Conservation (phyloP, 2,329 filamentous ascomycete genomes). For the Pyricularia grisea region DNA sequence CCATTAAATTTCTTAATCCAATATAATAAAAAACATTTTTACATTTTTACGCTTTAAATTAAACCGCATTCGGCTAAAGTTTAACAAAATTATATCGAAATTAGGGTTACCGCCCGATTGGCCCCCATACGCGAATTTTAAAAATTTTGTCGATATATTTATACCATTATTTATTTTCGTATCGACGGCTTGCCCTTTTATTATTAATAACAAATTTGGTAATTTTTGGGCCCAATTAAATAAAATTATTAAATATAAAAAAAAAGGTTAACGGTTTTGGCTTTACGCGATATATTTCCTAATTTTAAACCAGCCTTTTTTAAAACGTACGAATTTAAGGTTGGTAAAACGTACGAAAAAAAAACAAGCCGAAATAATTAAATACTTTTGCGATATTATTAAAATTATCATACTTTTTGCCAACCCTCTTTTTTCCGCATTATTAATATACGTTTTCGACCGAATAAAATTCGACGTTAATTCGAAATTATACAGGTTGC, state of each 20-base stretch:
- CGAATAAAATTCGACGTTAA: not conserved
- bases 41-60: constrained; percentile 23
- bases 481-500: not conserved
- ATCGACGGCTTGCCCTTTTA: not conserved
- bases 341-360: not conserved
- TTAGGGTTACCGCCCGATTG: constrained; percentile 10
- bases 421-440: constrained; percentile 18
- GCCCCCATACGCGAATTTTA: constrained; percentile 11
- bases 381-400: constrained; percentile 19
- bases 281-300: not conserved
- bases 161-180: not conserved
- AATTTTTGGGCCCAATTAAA: not conserved
- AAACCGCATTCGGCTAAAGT: constrained; percentile 15
- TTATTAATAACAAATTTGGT: not conserved
- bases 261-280: not conserved
- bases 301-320: not conserved
- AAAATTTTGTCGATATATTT: constrained; percentile 7
- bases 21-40: constrained; percentile 26
- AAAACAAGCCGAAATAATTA: constrained; percentile 7
- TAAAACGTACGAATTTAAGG: not conserved
- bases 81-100: constrained; percentile 11
- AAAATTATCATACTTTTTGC: constrained; percentile 20
- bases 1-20: constrained; percentile 20
- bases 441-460: constrained; percentile 15
- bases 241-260: not conserved